These are phyloP conservation scores for Lasiodiplodia gonubiensis DNA, from an alignment of 2,329 filamentous ascomycete species.

Conservation along the genomic window DNA sequence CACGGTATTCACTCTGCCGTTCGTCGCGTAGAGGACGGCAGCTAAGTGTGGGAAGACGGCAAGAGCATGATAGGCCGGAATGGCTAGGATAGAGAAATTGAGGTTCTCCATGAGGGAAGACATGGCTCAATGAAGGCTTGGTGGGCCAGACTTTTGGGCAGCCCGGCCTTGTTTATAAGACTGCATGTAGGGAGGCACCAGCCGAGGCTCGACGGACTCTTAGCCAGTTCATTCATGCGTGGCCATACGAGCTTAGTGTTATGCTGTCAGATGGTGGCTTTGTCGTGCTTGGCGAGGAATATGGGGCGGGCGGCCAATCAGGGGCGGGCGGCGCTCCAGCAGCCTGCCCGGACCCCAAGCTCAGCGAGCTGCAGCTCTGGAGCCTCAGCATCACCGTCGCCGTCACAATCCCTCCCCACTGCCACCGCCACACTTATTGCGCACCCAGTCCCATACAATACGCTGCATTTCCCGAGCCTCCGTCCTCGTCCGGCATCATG, in stretches of 20 bases:
- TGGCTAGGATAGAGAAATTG: slow-evolving; percentile 51
- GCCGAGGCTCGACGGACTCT: background rate
- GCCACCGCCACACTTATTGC: background rate
- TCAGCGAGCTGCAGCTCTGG: slow-evolving; percentile 27
- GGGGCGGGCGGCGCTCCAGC: slow-evolving; percentile 17
- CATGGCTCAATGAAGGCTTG: slow-evolving; percentile 30
- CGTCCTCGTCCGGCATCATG: slow-evolving; percentile 8
- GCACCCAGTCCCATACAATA: background rate
- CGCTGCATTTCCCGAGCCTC: background rate
- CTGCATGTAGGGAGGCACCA: background rate
- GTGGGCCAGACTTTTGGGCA: background rate
- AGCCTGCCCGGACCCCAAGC: slow-evolving; percentile 23
- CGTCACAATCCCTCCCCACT: background rate
- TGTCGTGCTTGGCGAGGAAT: background rate
- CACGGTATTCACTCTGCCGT: slow-evolving; percentile 38
- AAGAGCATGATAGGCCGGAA: slow-evolving; percentile 53
- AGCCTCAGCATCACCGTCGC: slow-evolving; percentile 25
- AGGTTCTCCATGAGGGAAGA: slow-evolving; percentile 33
- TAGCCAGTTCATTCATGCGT: background rate
- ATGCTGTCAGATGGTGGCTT: background rate
- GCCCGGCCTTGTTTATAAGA: background rate
- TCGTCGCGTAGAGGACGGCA: slow-evolving; percentile 45
- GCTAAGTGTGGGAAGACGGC: slow-evolving; percentile 49
- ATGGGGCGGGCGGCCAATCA: slow-evolving; percentile 18
- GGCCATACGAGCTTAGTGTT: background rate